Evolutionary conservation across 768 basidiomycete species (phyloP).

Genomic region (Amanita rubescens): DNA sequence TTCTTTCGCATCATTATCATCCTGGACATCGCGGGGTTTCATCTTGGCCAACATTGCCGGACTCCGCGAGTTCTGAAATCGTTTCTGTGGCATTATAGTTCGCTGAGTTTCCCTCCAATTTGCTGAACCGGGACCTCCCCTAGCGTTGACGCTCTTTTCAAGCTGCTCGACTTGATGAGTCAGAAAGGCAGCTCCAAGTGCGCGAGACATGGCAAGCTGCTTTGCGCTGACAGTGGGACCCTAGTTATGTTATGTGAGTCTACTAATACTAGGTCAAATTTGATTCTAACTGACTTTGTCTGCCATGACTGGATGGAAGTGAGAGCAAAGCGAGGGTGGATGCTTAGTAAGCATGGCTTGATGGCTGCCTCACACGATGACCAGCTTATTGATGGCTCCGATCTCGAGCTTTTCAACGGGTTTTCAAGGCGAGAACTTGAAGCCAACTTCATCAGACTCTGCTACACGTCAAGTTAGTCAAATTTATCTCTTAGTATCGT

Average conservation of each 20-base stretch:
- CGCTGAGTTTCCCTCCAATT: conserved; percentile 50
- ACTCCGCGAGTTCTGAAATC: too few species aligned
- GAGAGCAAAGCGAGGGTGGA: not conserved
- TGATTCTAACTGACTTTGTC: not conserved
- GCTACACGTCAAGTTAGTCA: not conserved
- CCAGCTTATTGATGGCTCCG: too few species aligned
- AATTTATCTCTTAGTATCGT: not conserved
- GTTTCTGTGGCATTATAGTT: conserved; percentile 1
- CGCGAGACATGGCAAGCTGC: conserved; percentile 78
- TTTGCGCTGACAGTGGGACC: conserved; percentile 23
- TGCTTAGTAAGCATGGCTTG: not conserved
- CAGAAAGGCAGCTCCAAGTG: conserved; percentile 81
- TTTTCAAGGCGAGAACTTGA: too few species aligned
- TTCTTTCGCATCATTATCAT: too few species aligned
- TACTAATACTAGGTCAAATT: too few species aligned
- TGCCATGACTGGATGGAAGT: not conserved
- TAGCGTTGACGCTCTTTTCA: conserved; percentile 59
- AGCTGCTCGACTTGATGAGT: conserved; percentile 86
- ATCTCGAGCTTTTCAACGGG: too few species aligned
- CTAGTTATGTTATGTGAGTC: not conserved
- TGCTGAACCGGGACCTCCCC: conserved; percentile 27
- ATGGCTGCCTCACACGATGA: not conserved
- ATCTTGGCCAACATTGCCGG: too few species aligned
- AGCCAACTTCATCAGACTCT: not conserved
- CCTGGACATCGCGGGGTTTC: too few species aligned